Evolutionary conservation across 805 yeast species (phyloP), one percentile per base, ranked within the genome.

Genomic region (Jamesozyma hellenica): DNA sequence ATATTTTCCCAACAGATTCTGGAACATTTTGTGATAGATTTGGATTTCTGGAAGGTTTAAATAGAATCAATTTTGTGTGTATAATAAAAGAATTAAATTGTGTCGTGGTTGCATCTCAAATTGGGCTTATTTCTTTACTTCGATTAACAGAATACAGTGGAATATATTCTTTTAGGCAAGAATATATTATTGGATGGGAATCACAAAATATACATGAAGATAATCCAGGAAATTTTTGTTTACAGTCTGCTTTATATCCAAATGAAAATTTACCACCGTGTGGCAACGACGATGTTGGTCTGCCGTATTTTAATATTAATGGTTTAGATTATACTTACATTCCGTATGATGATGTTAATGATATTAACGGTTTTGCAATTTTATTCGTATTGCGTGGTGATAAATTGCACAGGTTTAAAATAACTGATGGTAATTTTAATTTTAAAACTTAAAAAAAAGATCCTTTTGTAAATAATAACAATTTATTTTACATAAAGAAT

Each of bases 131-230:
- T 5, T 55, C 58, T 8, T 40, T 56, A 23, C 28, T 54, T 12
- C 41, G 60, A 35, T 39, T 56, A 25, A 55, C 59, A 3, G 55
- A 51, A 27, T 56, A 42, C 32, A 47, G 46, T 11, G 61, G 61
- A 3, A 47, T 56, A 5, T 51, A 43, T 35, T 51, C 58, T 11
- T 56, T 53, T 35, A 47, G 60, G 40, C 58, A 54, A 37, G 61
- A 56, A 35, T 53, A 51, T 42, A 42, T 55, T 16, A 15, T 50
- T 3, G 60, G 60, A 7, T 54, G 58, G 57, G 36, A 43, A 9
- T 29, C 46, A 7, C 58, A 53, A 37, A 44, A 50, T 21, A 47
- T 53, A 9, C 32, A 28, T 19, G 15, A 29, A 10, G 38, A 44
- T 12, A 7, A 35, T 14, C 11, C 14, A 7, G 38, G 41, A 21